These are phyloP conservation scores for Huntiella moniliformis DNA, from an alignment of 2,329 filamentous ascomycete genomes.

Conservation along the genomic window DNA sequence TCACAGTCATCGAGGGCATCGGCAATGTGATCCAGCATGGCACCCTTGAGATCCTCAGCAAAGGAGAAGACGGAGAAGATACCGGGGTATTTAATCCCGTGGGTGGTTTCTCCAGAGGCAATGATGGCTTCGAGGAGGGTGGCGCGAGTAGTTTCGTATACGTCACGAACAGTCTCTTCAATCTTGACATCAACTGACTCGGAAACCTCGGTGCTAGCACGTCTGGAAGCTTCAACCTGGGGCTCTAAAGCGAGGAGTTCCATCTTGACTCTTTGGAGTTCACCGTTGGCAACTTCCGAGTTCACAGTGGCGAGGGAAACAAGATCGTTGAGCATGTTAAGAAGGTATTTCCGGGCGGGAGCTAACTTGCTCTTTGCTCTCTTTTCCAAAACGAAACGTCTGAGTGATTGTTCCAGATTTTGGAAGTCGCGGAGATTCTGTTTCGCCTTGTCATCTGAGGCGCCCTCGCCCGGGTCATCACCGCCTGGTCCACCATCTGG, in stretches of 20 bases:
- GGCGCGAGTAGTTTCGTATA: conserved; percentile 67
- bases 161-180: conserved; percentile 65
- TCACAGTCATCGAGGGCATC: conserved; percentile 64
- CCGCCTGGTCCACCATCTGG: conserved; percentile 37
- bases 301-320: conserved; percentile 72
- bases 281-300: conserved; percentile 64
- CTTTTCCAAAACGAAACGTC: conserved; percentile 90
- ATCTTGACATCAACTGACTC: conserved; percentile 68
- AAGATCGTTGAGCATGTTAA: conserved; percentile 83
- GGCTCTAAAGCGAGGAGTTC: conserved; percentile 74
- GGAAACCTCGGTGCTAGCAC: conserved; percentile 58
- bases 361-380: conserved; percentile 86
- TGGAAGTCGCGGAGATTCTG: conserved; percentile 84
- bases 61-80: conserved; percentile 74
- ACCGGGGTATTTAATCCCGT: conserved; percentile 74
- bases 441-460: conserved; percentile 44
- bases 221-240: conserved; percentile 64
- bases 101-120: conserved; percentile 55
- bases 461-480: conserved; percentile 25
- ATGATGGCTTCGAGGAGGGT: conserved; percentile 58
- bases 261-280: conserved; percentile 63
- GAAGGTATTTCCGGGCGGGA: conserved; percentile 82
- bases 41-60: conserved; percentile 78
- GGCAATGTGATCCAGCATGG: conserved; percentile 78
- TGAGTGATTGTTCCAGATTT: conserved; percentile 68